Conservation (phyloP, 805 yeast genomes). For the Torulaspora maleeae region DNA sequence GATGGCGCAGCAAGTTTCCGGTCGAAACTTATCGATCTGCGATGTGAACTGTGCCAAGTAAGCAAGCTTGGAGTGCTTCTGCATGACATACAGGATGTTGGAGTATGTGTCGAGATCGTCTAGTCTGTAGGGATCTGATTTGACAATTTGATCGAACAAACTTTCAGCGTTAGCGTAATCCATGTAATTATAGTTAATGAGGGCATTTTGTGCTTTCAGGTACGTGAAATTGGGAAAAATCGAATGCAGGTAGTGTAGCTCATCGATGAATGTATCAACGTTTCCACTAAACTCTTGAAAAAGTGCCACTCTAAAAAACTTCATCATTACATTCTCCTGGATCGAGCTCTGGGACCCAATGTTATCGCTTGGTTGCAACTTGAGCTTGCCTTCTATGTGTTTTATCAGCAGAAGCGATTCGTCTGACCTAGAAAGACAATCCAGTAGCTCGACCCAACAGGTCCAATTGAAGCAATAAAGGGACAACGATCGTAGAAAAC, state of each 20-base stretch:
- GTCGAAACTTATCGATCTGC: conserved; percentile 76
- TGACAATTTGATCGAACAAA: conserved; percentile 69
- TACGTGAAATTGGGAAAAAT: conserved; percentile 71
- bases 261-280: conserved; percentile 47
- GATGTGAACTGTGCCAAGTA: conserved; percentile 82
- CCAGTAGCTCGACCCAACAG: conserved; percentile 78
- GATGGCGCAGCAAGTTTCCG: conserved; percentile 90
- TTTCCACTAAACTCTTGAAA: conserved; percentile 78
- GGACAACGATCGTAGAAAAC: conserved; percentile 56
- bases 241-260: conserved; percentile 45
- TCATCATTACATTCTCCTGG: conserved; percentile 37
- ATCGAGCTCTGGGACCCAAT: conserved; percentile 15
- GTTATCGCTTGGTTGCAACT: conserved; percentile 12
- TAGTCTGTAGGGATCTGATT: conserved; percentile 74
- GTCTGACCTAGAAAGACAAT: conserved; percentile 56
- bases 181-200: conserved; percentile 75
- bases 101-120: conserved; percentile 93
- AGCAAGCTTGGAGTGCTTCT: conserved; percentile 76
- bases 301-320: conserved; percentile 60
- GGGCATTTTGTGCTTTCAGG: conserved; percentile 74
- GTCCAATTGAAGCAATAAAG: conserved; percentile 87
- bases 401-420: conserved; percentile 47
- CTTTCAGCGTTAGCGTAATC: conserved; percentile 78
- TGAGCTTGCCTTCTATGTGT: conserved; percentile 35
- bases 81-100: conserved; percentile 93